phyloP scores from a whole-genome alignment of 306 rosid species.

The Castanea sativa region DNA sequence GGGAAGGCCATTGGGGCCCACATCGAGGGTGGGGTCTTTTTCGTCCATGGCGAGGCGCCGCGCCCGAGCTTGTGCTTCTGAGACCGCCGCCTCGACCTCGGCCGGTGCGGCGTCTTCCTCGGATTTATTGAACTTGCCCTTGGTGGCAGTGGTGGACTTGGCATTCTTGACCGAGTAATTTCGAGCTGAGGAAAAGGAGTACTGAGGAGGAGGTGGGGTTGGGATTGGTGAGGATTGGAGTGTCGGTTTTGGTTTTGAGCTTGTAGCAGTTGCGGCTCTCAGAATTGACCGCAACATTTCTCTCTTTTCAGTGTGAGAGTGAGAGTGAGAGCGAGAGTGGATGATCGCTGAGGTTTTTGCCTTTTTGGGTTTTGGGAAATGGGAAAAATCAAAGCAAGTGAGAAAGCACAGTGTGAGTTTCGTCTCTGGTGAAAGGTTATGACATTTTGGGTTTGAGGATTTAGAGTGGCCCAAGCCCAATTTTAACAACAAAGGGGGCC shows the following conservation, averaged over 20 bases:
- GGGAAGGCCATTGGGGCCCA: slow-evolving; percentile 66
- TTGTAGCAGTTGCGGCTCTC: slow-evolving; percentile 34
- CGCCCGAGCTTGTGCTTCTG: slow-evolving; percentile 51
- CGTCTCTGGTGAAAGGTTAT: neutral
- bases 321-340: neutral
- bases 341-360: slow-evolving; percentile 22
- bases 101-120: slow-evolving; percentile 24
- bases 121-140: slow-evolving; percentile 20
- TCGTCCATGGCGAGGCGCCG: slow-evolving; percentile 73
- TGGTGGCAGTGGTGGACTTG: slow-evolving; percentile 25
- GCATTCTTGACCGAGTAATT: slow-evolving; percentile 45
- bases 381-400: neutral
- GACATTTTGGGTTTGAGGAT: too few relatives aligned
- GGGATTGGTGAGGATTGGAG: slow-evolving; percentile 21
- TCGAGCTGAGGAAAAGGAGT: slow-evolving; percentile 4
- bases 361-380: slow-evolving; percentile 26
- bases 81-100: slow-evolving; percentile 36
- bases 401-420: neutral
- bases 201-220: neutral
- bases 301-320: neutral
- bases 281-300: slow-evolving; percentile 58
- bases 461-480: too few relatives aligned
- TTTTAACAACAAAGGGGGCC: too few relatives aligned
- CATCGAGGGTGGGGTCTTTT: slow-evolving; percentile 59
- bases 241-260: slow-evolving; percentile 12